These are phyloP conservation scores for Plantago coronopus DNA, from an alignment of 305 asterid genomes.

Conservation along the genomic window DNA sequence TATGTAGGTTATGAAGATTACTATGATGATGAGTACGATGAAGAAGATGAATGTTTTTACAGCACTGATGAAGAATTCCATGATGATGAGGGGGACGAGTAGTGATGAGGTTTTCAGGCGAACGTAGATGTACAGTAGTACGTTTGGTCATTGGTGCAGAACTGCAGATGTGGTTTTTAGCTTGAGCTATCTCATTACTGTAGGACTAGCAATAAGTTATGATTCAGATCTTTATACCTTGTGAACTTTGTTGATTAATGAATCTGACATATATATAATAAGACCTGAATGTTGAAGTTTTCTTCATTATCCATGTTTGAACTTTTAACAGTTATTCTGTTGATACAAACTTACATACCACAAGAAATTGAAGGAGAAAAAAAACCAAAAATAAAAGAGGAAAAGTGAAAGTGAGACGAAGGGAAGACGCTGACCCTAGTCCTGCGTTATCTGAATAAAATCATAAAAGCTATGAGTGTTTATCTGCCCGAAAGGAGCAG, in stretches of 20 bases:
- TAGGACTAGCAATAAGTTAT: no score
- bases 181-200: neutral
- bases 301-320: neutral
- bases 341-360: constrained; percentile 5
- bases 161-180: neutral
- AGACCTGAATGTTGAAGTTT: neutral
- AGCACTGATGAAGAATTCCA: constrained; percentile 37
- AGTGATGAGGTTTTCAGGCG: neutral
- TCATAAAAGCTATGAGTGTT: neutral
- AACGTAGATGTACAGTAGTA: neutral
- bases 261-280: neutral
- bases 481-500: neutral
- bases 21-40: constrained; percentile 25
- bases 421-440: neutral
- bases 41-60: constrained; percentile 32
- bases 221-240: neutral
- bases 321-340: neutral
- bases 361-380: constrained; percentile 3
- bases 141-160: neutral
- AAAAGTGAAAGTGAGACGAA: neutral
- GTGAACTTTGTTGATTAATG: neutral
- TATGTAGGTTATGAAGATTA: no score
- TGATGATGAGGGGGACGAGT: constrained; percentile 38
- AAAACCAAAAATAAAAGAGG: neutral
- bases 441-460: neutral